Evolutionary conservation across 495 filamentous ascomycete species (phyloP).

Genomic region (Niebla homalea): DNA sequence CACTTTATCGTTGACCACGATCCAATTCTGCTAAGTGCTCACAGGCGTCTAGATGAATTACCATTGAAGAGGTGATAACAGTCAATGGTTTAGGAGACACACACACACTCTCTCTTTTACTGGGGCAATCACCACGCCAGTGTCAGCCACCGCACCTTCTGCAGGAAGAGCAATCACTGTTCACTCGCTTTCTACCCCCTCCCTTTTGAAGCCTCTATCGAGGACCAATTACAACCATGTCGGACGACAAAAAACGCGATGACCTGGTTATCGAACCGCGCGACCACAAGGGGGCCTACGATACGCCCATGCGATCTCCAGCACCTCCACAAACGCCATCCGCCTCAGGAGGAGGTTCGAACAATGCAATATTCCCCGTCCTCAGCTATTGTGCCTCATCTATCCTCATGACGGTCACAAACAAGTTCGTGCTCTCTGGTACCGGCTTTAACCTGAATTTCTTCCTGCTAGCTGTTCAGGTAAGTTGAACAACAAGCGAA

Average conservation of each 20-base stretch:
- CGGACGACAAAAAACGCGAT: constrained; percentile 77
- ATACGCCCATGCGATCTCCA: constrained; percentile 23
- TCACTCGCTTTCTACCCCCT: not conserved
- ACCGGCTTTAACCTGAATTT: constrained; percentile 91
- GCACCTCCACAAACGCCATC: constrained; percentile 23
- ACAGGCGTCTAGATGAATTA: too few relatives aligned
- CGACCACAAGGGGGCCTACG: constrained; percentile 46
- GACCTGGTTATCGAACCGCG: constrained; percentile 63
- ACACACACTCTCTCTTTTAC: too few relatives aligned
- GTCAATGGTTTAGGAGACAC: too few relatives aligned
- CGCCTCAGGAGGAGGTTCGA: constrained; percentile 33
- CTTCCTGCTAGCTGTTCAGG: constrained; percentile 84
- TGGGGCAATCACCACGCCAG: not conserved
- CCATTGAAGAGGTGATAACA: too few relatives aligned
- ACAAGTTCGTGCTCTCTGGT: constrained; percentile 95
- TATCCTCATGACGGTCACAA: constrained; percentile 97
- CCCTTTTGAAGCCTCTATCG: not conserved
- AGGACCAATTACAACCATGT: constrained; percentile 29
- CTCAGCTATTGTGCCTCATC: constrained; percentile 86
- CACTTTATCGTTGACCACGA: too few relatives aligned
- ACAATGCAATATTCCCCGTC: constrained; percentile 68
- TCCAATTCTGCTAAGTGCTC: too few relatives aligned
- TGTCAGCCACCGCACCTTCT: not conserved
- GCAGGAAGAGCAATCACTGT: not conserved
- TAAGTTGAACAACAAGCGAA: constrained; percentile 29